Base-by-base conservation (phyloP, 1,284 basidiomycete genomes). In the Bjerkandera adusta region DNA sequence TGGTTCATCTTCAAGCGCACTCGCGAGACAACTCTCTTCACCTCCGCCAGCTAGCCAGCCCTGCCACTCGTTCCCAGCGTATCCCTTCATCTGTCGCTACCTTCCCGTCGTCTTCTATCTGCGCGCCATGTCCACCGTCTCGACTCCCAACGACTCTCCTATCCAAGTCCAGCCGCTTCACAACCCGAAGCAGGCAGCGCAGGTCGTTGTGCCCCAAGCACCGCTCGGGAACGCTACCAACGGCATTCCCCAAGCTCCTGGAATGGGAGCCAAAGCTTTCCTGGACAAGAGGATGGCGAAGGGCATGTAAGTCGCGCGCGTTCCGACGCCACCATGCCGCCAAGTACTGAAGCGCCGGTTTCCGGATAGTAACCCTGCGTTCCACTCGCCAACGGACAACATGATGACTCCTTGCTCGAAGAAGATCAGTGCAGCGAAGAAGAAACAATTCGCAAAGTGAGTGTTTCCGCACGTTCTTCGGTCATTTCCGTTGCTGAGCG, bases 371-470 rank as follows among this genome's bases (percentile, higher is more conserved):
- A 92, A 92, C 65, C 83, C 89, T 7, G 81, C 79, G 36, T 92
- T 80, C 58, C 71, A 92, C 55, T 96, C 93, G 12, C 94, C 94
- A 5, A 96, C 94, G 7, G 94, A 97, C 67, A 90, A 89, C 60
- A 75, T 97, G 66, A 83, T 96, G 76, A 95, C 92, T 3, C 94
- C 94, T 1, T 84, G 83, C 64, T 89, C 92, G 4, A 85, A 92
- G 68, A 97, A 96, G 68, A 79, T 97, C 45, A 85, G 75, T 43
- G 86, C 87, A 16, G 86, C 87, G 3, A 94, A 85, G 77, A 92
- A 94, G 77, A 92, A 92, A 67, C 90, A 92, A 58, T 97, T 95
- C 61, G 72, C 69, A 43, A 95, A 91, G 93, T 95, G 55, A 41
- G 88, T 51, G 26, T 21, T 18, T 4, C 33, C 18, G 20, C 22